Percentiles rank a stretch among this genome's conserved stretches.
These are phyloP conservation scores for Fusarium pilosicola DNA, from an alignment of 2,329 filamentous ascomycete species.

Conservation along the genomic window DNA sequence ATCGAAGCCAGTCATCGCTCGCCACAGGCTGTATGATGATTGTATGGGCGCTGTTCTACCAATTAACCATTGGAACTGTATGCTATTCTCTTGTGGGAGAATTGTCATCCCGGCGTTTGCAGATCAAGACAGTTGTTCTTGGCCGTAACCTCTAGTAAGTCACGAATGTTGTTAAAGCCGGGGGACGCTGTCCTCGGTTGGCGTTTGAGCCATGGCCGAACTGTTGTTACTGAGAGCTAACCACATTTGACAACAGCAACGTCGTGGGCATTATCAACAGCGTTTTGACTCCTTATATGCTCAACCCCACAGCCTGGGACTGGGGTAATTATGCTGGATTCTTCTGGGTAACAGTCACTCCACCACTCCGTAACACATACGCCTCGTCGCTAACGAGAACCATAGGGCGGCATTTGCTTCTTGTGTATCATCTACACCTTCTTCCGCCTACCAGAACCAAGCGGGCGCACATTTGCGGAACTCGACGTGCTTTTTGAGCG, in stretches of 20 bases:
- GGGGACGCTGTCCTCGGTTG: neutral
- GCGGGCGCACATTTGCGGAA: constrained; percentile 84
- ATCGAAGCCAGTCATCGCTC: constrained; percentile 70
- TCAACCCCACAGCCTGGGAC: constrained; percentile 87
- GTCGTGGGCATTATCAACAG: constrained; percentile 83
- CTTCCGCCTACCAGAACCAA: constrained; percentile 73
- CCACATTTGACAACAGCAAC: constrained; percentile 61
- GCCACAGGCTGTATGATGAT: constrained; percentile 90
- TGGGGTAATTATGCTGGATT: constrained; percentile 90
- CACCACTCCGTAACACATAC: neutral
- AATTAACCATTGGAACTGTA: constrained; percentile 87
- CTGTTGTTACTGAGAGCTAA: constrained; percentile 22
- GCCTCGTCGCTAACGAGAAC: constrained; percentile 17
- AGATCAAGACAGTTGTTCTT: constrained; percentile 92
- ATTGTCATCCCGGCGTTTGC: constrained; percentile 81
- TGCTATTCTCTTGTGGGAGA: constrained; percentile 91
- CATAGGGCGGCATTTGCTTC: constrained; percentile 77
- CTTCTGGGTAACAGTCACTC: constrained; percentile 73
- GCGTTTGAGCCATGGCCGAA: neutral
- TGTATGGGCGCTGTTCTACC: constrained; percentile 83
- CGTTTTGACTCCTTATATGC: constrained; percentile 90
- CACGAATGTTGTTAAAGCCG: neutral
- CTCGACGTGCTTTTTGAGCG: constrained; percentile 86
- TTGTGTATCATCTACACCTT: constrained; percentile 80
- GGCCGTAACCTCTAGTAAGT: constrained; percentile 78